phyloP scores from a whole-genome alignment of 768 basidiomycete genomes.

The Trametopsis cervina region DNA sequence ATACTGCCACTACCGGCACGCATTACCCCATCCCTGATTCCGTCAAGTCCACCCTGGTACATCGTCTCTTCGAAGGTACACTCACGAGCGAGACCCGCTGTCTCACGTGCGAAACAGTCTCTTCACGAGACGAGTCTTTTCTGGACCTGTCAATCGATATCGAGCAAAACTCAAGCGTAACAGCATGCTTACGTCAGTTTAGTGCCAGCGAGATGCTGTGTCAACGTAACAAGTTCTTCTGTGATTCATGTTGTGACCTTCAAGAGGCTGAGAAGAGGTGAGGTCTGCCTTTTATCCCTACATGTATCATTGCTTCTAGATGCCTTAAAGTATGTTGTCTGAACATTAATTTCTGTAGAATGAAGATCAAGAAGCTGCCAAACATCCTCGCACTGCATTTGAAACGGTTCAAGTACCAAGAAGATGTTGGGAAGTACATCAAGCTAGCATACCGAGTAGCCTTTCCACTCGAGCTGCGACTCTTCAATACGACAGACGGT shows the following conservation, averaged over 20 bases:
- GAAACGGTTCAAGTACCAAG: constrained; percentile 98
- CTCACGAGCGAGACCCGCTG: constrained; percentile 97
- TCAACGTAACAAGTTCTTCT: constrained; percentile 97
- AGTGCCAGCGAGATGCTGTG: constrained; percentile 98
- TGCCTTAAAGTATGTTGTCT: background rate
- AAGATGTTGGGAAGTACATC: constrained; percentile 83
- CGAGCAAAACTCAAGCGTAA: constrained; percentile 95
- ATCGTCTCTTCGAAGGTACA: constrained; percentile 87
- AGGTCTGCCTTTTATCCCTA: no score
- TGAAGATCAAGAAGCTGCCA: constrained; percentile 98
- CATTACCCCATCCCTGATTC: constrained; percentile 43
- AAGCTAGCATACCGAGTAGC: constrained; percentile 96
- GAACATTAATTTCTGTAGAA: constrained; percentile 39
- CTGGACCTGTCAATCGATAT: constrained; percentile 99
- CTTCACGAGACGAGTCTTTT: constrained; percentile 90
- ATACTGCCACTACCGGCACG: constrained; percentile 34
- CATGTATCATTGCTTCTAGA: constrained; percentile 18
- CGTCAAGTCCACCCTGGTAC: constrained; percentile 65
- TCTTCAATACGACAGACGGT: constrained; percentile 97
- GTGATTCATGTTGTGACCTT: constrained; percentile 92
- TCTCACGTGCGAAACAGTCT: constrained; percentile 93
- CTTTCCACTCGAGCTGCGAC: constrained; percentile 88
- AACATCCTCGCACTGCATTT: constrained; percentile 93
- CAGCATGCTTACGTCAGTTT: constrained; percentile 92
- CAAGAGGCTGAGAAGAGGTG: constrained; percentile 99